Evolutionary conservation across 768 basidiomycete genomes (phyloP).

Genomic region (Boletus rubescentipes): DNA sequence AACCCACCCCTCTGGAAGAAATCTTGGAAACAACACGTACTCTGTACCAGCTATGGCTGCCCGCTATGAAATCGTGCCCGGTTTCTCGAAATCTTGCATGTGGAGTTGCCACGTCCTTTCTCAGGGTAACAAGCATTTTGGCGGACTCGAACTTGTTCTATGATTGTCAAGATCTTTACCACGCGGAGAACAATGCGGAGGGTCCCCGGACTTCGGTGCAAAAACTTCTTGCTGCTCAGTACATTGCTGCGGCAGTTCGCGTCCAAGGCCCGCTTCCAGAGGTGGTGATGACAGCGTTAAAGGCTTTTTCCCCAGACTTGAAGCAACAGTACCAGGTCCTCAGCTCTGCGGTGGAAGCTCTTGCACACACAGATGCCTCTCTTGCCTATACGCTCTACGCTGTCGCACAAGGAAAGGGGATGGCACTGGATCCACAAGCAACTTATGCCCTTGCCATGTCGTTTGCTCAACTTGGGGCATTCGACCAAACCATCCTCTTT

Average conservation of each 20-base stretch:
- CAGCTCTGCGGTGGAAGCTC: conserved; percentile 12
- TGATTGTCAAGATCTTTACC: conserved; percentile 36
- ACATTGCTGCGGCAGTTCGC: conserved; percentile 28
- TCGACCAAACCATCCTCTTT: conserved; percentile 32
- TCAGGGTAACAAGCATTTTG: conserved; percentile 43
- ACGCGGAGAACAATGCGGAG: conserved; percentile 23
- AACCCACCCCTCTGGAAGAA: not conserved
- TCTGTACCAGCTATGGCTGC: conserved; percentile 45
- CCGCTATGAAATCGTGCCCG: conserved; percentile 15
- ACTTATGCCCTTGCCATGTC: conserved; percentile 33
- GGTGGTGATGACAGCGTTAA: conserved; percentile 33
- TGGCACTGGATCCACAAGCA: conserved; percentile 23
- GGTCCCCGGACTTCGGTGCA: not conserved
- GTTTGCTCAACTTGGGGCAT: conserved; percentile 27
- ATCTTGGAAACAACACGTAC: conserved; percentile 30
- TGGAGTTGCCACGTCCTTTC: conserved; percentile 42
- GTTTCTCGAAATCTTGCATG: conserved; percentile 33
- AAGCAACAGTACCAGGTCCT: conserved; percentile 32
- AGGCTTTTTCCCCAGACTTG: conserved; percentile 20
- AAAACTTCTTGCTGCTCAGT: conserved; percentile 21
- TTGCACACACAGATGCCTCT: conserved; percentile 29
- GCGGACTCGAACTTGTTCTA: conserved; percentile 38
- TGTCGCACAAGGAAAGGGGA: conserved; percentile 26
- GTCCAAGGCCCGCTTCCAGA: conserved; percentile 28
- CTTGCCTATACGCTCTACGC: conserved; percentile 36